Percentiles rank a stretch among this genome's conserved stretches.
These are phyloP conservation scores for Amanita rimosa DNA, from an alignment of 768 basidiomycete genomes.

Conservation along the genomic window DNA sequence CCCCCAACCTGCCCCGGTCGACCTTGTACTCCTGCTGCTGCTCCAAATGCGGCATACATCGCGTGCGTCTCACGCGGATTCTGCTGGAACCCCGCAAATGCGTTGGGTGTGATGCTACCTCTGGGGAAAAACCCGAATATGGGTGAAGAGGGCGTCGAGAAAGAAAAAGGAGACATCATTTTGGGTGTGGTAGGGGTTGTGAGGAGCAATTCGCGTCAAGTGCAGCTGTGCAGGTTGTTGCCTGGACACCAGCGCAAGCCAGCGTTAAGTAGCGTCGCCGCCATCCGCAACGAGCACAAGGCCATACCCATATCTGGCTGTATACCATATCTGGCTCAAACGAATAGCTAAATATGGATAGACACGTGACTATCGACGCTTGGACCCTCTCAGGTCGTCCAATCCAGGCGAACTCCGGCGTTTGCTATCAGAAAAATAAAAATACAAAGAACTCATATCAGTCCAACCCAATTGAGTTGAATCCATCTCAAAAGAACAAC, in stretches of 20 bases:
- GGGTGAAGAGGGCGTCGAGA: constrained; percentile 42
- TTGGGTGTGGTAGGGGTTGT: neutral
- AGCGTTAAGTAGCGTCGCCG: neutral
- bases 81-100: constrained; percentile 45
- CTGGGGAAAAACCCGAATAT: constrained; percentile 51
- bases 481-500: neutral
- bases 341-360: neutral
- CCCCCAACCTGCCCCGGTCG: neutral
- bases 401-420: constrained; percentile 61
- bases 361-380: constrained; percentile 39
- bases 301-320: neutral
- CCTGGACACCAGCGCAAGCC: neutral
- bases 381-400: constrained; percentile 58
- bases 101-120: constrained; percentile 42
- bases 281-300: constrained; percentile 1
- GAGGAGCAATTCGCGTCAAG: neutral
- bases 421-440: constrained; percentile 43
- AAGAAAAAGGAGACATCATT: constrained; percentile 4
- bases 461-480: neutral
- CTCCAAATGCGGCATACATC: constrained; percentile 43
- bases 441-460: constrained; percentile 1
- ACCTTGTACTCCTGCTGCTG: constrained; percentile 2
- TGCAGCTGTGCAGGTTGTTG: neutral
- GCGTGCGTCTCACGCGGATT: constrained; percentile 48
- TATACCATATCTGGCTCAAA: neutral